A percentile compares a stretch with the other conserved stretches of the same genome.
Evolutionary conservation across 768 basidiomycete genomes (phyloP).

Genomic region (Serendipita sp.): DNA sequence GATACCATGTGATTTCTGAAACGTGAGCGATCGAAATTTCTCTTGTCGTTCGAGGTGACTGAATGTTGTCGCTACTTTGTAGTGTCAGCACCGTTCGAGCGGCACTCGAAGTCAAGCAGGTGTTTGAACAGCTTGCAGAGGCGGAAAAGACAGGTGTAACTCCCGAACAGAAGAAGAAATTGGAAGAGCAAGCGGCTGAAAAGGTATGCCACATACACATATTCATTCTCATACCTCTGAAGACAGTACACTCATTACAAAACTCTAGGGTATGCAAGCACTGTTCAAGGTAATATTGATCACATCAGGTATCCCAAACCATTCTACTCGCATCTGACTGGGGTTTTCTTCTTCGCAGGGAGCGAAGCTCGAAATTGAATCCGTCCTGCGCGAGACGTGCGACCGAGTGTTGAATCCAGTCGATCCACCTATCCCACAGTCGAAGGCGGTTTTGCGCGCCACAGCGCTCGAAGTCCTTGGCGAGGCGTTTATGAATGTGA

Average conservation of each 20-base stretch:
- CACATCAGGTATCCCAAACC: neutral
- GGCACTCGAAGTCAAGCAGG: slow-evolving; percentile 75
- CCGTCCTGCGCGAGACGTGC: slow-evolving; percentile 75
- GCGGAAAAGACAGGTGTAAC: slow-evolving; percentile 72
- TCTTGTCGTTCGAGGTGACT: neutral
- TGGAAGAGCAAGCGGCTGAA: slow-evolving; percentile 88
- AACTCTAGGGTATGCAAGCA: slow-evolving; percentile 49
- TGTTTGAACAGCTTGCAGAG: slow-evolving; percentile 84
- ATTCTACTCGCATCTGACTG: neutral
- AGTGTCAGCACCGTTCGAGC: slow-evolving; percentile 75
- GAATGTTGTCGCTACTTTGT: neutral
- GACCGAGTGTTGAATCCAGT: slow-evolving; percentile 50
- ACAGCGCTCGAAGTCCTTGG: slow-evolving; percentile 73
- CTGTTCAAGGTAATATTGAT: slow-evolving; percentile 54
- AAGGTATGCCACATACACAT: slow-evolving; percentile 26
- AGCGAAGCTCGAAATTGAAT: slow-evolving; percentile 82
- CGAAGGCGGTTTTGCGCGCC: slow-evolving; percentile 56
- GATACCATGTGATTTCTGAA: slow-evolving; percentile 87
- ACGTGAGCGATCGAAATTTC: slow-evolving; percentile 38
- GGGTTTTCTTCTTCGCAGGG: slow-evolving; percentile 31
- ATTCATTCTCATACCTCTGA: neutral
- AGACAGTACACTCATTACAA: neutral
- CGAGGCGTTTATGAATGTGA: slow-evolving; percentile 55
- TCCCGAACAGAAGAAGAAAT: slow-evolving; percentile 60
- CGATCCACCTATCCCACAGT: slow-evolving; percentile 24